Conservation (phyloP, 1,139 yeast genomes). For the Kodamaea alishanica region DNA sequence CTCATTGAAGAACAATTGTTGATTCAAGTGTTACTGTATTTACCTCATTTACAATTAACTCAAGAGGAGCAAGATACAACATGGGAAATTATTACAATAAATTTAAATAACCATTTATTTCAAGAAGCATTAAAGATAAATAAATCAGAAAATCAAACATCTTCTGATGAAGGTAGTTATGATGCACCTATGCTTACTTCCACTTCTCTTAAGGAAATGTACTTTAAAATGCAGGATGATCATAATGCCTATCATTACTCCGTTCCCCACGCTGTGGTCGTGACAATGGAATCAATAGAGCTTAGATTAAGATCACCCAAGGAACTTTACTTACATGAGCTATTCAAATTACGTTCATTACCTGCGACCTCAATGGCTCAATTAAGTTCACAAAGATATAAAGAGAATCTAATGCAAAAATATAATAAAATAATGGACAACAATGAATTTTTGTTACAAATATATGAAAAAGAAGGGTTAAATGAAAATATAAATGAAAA, state of each 20-base stretch:
- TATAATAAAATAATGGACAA: constrained; percentile 6
- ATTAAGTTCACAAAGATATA: constrained; percentile 24
- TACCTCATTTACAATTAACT: constrained; percentile 34
- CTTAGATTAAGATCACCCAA: constrained; percentile 3
- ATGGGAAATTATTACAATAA: constrained; percentile 38
- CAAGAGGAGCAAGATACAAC: constrained; percentile 24
- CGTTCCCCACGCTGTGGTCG: no score
- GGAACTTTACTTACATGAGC: constrained; percentile 22
- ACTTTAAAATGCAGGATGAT: constrained; percentile 15
- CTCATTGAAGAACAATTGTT: constrained; percentile 28
- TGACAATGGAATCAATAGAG: background rate
- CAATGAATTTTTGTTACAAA: constrained; percentile 3
- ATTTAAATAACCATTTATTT: constrained; percentile 24
- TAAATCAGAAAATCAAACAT: background rate
- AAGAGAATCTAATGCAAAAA: constrained; percentile 11
- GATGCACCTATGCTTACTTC: constrained; percentile 34
- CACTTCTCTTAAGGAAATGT: constrained; percentile 24
- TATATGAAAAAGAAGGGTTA: background rate
- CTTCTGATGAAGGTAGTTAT: constrained; percentile 9
- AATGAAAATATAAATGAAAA: constrained; percentile 2
- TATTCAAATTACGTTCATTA: constrained; percentile 19
- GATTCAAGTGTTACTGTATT: constrained; percentile 26
- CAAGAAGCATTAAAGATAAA: constrained; percentile 9
- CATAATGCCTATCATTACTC: no score
- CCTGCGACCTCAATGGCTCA: constrained; percentile 28